Conservation (phyloP, 495 filamentous ascomycete genomes). For the Endocarpon pusillum region DNA sequence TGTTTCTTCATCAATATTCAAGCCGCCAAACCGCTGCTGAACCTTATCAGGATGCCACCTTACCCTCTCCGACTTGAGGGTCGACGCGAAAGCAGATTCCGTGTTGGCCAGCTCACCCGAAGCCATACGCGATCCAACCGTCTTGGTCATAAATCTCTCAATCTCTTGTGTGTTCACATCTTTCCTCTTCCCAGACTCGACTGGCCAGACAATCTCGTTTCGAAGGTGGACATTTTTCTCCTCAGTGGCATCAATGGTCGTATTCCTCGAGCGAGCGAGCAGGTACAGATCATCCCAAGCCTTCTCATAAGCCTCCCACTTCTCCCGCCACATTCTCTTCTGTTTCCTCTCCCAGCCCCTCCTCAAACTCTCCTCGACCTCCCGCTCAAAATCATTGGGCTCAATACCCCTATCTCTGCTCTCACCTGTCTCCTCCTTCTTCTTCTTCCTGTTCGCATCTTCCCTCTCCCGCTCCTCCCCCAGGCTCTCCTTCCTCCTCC, state of each 20-base stretch:
- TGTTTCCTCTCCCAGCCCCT: conserved; percentile 29
- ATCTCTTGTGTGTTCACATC: conserved; percentile 48
- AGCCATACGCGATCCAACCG: too few species aligned
- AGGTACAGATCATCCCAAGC: conserved; percentile 44
- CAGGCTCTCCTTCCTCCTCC: conserved; percentile 37
- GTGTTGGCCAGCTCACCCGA: conserved; percentile 14
- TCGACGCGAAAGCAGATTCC: conserved; percentile 24
- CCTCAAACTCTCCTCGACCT: conserved; percentile 35
- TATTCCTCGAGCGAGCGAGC: conserved; percentile 3
- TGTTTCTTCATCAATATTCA: conserved; percentile 43
- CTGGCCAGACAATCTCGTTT: conserved; percentile 63
- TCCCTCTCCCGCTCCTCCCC: conserved; percentile 25
- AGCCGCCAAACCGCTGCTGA: conserved; percentile 65
- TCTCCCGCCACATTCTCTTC: conserved; percentile 29
- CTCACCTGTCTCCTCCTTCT: conserved; percentile 19
- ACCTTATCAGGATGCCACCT: conserved; percentile 98
- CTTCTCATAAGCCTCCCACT: conserved; percentile 47
- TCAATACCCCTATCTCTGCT: conserved; percentile 10
- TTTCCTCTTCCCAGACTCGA: conserved; percentile 38
- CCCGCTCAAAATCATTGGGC: conserved; percentile 25
- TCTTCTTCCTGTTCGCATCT: conserved; percentile 25
- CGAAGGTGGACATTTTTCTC: conserved; percentile 10
- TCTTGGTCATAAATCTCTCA: conserved; percentile 49
- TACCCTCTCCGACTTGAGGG: conserved; percentile 71
- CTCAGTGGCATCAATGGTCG: conserved; percentile 1